Percentiles rank a stretch among this genome's conserved stretches.
Conservation (phyloP, 2,329 filamentous ascomycete genomes). For the Cytospora mali region DNA sequence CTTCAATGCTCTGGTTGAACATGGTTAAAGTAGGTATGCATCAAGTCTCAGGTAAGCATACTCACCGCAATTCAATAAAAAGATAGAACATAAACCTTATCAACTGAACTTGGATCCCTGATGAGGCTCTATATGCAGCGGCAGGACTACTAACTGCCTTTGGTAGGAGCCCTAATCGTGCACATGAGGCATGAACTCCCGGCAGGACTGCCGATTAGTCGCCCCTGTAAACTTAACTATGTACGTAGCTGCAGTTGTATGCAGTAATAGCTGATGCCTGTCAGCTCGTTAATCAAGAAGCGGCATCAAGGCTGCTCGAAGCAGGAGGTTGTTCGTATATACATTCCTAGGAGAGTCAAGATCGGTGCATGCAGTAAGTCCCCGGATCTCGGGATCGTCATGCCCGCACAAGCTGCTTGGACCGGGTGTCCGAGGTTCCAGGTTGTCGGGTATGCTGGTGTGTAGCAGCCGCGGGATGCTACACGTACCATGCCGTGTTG, state of each 20-base stretch:
- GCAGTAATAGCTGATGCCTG: not conserved
- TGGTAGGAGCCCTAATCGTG: no score
- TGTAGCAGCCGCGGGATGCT: not conserved
- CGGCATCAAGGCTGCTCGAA: not conserved
- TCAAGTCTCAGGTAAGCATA: no score
- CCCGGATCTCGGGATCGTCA: not conserved
- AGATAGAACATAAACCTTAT: no score
- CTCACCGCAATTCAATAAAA: no score
- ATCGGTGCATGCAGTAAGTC: no score
- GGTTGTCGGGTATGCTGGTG: no score
- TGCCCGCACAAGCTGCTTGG: not conserved
- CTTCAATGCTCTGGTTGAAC: no score
- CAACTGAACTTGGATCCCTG: not conserved
- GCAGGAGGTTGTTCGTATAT: not conserved
- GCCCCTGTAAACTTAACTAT: not conserved
- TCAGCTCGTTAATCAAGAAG: not conserved
- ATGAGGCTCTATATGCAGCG: not conserved
- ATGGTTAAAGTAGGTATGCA: no score
- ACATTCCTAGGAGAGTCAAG: not conserved
- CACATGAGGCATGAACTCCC: not conserved
- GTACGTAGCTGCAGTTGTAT: not conserved
- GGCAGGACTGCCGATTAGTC: not conserved
- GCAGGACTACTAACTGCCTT: not conserved
- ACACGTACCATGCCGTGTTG: not conserved
- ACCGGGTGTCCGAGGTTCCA: not conserved